A percentile compares a stretch with the other conserved stretches of the same genome.
These are phyloP conservation scores for Carex scoparia DNA, from an alignment of 176 grass and related monocot genomes.

Conservation along the genomic window DNA sequence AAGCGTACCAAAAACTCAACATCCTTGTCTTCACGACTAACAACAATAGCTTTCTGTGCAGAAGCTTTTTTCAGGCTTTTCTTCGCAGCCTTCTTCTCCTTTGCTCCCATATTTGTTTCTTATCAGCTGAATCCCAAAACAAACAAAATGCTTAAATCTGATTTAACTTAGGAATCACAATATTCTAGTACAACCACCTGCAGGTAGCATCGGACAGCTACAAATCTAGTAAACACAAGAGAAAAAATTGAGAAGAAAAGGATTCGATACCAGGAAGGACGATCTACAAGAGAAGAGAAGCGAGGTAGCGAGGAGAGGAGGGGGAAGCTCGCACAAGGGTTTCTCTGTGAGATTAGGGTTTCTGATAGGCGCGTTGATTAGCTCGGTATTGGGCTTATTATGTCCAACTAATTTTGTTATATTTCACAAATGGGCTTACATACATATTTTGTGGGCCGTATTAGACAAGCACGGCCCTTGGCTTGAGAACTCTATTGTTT, in stretches of 20 bases:
- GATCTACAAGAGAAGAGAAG: not conserved
- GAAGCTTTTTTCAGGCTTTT: slow-evolving; percentile 34
- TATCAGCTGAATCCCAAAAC: not conserved
- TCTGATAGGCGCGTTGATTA: not conserved
- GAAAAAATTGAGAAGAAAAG: not conserved
- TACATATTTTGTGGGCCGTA: not conserved
- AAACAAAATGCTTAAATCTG: not conserved
- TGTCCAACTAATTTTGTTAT: not conserved
- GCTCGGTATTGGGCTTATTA: not conserved
- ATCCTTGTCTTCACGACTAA: slow-evolving; percentile 23
- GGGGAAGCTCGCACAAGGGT: not conserved
- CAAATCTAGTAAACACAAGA: not conserved
- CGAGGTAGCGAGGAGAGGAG: not conserved
- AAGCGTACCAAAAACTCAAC: slow-evolving; percentile 36
- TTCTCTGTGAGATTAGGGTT: not conserved
- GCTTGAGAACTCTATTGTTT: too few relatives aligned
- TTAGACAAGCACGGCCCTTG: too few relatives aligned
- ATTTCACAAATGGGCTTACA: not conserved
- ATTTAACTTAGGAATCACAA: not conserved
- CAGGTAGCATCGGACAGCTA: not conserved
- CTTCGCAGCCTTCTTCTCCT: slow-evolving; percentile 40
- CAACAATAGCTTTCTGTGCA: slow-evolving; percentile 12
- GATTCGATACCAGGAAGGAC: not conserved
- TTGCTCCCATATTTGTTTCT: slow-evolving; percentile 24
- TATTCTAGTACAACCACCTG: not conserved